These are phyloP conservation scores for Aspergillus ibericus DNA, from an alignment of 2,329 filamentous ascomycete species.

Conservation along the genomic window DNA sequence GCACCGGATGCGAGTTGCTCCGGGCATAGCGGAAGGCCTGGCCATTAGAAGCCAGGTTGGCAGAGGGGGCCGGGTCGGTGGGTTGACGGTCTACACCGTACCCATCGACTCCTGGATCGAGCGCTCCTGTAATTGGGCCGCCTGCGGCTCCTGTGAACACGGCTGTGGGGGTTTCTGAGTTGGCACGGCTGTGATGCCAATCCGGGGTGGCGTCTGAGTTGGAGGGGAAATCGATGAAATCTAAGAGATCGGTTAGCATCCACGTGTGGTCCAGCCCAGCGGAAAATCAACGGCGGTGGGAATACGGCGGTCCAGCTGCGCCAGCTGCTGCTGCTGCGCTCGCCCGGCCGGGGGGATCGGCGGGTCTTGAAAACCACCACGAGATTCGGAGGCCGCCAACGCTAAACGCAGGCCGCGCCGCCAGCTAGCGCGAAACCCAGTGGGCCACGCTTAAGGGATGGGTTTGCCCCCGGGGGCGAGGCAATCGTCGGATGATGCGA, in stretches of 20 bases:
- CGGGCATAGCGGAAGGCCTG: constrained; percentile 47
- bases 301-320: not conserved
- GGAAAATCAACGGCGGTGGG: constrained; percentile 2
- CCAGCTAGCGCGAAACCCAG: constrained; percentile 27
- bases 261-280: constrained; percentile 3
- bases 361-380: constrained; percentile 14
- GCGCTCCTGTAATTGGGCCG: constrained; percentile 34
- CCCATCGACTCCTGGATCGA: constrained; percentile 38
- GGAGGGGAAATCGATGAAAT: constrained; percentile 31
- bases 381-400: constrained; percentile 26
- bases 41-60: constrained; percentile 38
- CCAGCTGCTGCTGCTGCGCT: constrained; percentile 8
- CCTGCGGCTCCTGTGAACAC: constrained; percentile 51
- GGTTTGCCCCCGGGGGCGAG: not conserved
- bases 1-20: constrained; percentile 49
- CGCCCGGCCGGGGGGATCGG: constrained; percentile 17
- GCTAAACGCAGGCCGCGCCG: constrained; percentile 25
- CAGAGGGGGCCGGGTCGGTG: constrained; percentile 32
- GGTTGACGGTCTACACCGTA: constrained; percentile 33
- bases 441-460: constrained; percentile 21
- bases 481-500: not conserved
- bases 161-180: constrained; percentile 64
- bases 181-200: constrained; percentile 68
- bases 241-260: constrained; percentile 15
- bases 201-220: constrained; percentile 50